Evolutionary conservation across 305 asterid genomes (phyloP).

Genomic region (Fraxinus ornus): DNA sequence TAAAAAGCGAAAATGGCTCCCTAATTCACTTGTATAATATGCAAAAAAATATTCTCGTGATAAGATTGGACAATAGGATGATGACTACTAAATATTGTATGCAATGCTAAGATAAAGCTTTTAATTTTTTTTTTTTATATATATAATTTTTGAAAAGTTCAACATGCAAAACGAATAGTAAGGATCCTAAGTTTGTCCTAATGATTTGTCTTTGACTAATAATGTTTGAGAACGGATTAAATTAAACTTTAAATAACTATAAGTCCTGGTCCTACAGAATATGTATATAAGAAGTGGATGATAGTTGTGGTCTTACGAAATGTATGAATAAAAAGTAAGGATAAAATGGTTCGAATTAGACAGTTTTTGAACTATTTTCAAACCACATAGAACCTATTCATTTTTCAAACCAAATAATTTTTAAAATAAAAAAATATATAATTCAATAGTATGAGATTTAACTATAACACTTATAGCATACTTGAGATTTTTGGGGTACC

Average conservation of each 20-base stretch:
- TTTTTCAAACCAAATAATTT: background rate
- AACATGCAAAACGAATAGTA: background rate
- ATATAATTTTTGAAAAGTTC: background rate
- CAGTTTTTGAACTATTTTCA: background rate
- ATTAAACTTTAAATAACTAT: no score
- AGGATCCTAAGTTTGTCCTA: background rate
- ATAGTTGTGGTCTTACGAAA: background rate
- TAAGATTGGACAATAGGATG: background rate
- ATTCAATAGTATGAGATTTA: no score
- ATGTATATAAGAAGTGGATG: no score
- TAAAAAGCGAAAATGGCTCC: background rate
- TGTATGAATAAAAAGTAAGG: no score
- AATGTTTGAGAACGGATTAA: background rate
- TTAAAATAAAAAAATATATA: no score
- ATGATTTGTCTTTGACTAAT: background rate
- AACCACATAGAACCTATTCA: background rate
- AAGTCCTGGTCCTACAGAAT: background rate
- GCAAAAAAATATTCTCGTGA: background rate
- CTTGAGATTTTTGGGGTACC: no score
- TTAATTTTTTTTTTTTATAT: no score
- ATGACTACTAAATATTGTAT: background rate
- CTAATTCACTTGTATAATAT: background rate
- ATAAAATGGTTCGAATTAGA: no score
- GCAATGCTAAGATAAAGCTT: background rate
- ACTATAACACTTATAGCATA: no score